Evolutionary conservation across 495 filamentous ascomycete species (phyloP), one percentile per base, ranked within the genome.

Genomic region (Daldinia caldariorum): DNA sequence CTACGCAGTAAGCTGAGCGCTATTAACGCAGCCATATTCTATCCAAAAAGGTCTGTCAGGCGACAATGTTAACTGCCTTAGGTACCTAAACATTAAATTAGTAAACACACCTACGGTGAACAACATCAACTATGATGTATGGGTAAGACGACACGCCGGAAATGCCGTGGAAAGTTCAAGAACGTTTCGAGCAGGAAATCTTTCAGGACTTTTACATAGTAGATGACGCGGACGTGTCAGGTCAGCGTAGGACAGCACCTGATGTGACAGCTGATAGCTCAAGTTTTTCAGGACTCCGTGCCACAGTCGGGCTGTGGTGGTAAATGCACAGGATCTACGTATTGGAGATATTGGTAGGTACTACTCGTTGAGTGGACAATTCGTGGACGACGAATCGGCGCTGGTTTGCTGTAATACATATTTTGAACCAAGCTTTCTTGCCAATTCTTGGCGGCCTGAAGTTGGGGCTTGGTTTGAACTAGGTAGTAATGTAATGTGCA

Each of bases 371-470:
- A 20, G 41, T 20, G 43, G 43, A 2, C 18, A 47, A 43, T 18
- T 43, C 12, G 16, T 14, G 1, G 39, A 12, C 13, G 16, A 18
- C 39, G 39, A 43, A 43, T 43, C 39, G 39, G 16, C 13, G 61
- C 53, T 51, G 61, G 16, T 49, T 16, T 18, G 37, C 5, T 20
- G 16, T 45, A 3, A 4, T 22, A 18, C 18, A 8, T 20, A 18
- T 7, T 14, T 16, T 45, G 41, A 26, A 61, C 66, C 61, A 73
- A 73, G 71, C 71, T 73, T 73, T 73, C 18, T 67, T 70, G 70
- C 66, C 66, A 69, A 69, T 20, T 61, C 65, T 73, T 73, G 61
- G 61, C 65, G n/a, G 47, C 35, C 20, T 68, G 56, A 63, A 55
- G 54, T 58, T 66, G 32, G 68, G 47, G 55, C 55, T 8, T 41